Base-by-base conservation (phyloP, 371 early-diverging fungal genomes). In the Apophysomyces ossiformis region DNA sequence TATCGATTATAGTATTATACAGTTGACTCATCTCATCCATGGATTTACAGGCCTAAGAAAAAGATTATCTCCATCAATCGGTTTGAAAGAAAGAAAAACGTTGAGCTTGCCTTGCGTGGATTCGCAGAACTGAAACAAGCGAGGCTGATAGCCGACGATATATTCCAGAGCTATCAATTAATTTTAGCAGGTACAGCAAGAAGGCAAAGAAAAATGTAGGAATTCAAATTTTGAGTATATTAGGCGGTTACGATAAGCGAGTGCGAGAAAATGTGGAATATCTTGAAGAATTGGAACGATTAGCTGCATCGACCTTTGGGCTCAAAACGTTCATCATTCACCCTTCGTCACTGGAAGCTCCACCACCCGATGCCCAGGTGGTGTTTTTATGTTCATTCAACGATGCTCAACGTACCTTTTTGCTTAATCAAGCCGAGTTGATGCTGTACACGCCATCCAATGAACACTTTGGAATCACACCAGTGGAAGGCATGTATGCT, bases 381-480 rank as follows among this genome's bases (percentile, higher is more conserved):
- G 58, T 96, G 1, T 96, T 98, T 69, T 54, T 98, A 7, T 95
- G 92, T 16, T 96, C 97, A 2, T 94, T 97, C 64, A 88, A 87
- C 47, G 94, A 95, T 64, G 77, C 87, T 13, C 93, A 94, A 74
- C 87, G 95, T 16, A 83, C 90, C 4, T 90, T 74, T 60, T 74
- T 98, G 26, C 76, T 98, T n/a, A 66, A 79, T 1, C 64, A 73
- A 3, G 85, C 95, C 1, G 64, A 72, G 8, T 81, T 89, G 4
- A 77, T 96, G 35, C 69, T 97, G 1, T 98, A 98, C 78, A 98
- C 99, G 16, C 99, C 99, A 11, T 81, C 86, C 15, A 87, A 92
- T 70, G 99, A 98, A 74, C 98, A 98, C 71, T 95, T 98, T 74
- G 98, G 98, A 0, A 96, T 98, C 60, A 95, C 95, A 12, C 99